These are phyloP conservation scores for Penicillium glabrum DNA, from an alignment of 2,329 filamentous ascomycete species.

Conservation along the genomic window DNA sequence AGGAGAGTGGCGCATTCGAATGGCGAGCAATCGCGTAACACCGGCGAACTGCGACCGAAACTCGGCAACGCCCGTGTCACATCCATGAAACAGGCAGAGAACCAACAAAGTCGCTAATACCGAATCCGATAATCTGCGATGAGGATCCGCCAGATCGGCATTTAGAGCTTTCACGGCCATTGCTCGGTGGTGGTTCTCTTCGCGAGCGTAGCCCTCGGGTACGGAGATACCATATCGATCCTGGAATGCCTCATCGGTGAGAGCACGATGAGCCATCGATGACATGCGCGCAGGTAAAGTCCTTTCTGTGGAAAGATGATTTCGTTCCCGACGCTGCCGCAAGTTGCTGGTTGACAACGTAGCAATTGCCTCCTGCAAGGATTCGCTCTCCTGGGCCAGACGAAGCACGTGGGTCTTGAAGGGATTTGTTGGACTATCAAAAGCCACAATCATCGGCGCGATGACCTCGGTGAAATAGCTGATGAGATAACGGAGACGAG, in stretches of 20 bases:
- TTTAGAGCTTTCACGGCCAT: slow-evolving; percentile 83
- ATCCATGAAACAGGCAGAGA: slow-evolving; percentile 89
- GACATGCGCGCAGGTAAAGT: slow-evolving; percentile 51
- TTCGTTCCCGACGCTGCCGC: slow-evolving; percentile 68
- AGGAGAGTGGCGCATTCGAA: slow-evolving; percentile 65
- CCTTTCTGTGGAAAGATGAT: slow-evolving; percentile 55
- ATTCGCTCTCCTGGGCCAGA: slow-evolving; percentile 73
- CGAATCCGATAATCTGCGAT: slow-evolving; percentile 76
- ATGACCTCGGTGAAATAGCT: slow-evolving; percentile 93
- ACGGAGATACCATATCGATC: slow-evolving; percentile 42
- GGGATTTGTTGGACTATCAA: slow-evolving; percentile 82
- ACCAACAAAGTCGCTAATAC: slow-evolving; percentile 84
- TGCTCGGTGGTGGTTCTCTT: slow-evolving; percentile 82
- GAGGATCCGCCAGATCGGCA: slow-evolving; percentile 74
- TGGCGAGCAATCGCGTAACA: slow-evolving; percentile 81
- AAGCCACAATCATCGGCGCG: slow-evolving; percentile 86
- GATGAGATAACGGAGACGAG: slow-evolving; percentile 83
- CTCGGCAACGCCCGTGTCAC: slow-evolving; percentile 87
- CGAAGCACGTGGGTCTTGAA: slow-evolving; percentile 80
- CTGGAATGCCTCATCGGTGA: slow-evolving; percentile 40
- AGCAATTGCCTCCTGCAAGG: slow-evolving; percentile 89
- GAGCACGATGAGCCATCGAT: slow-evolving; percentile 46
- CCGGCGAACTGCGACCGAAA: slow-evolving; percentile 93
- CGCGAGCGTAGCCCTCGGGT: slow-evolving; percentile 63
- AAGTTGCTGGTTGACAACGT: slow-evolving; percentile 86